Base-by-base conservation (phyloP, 495 filamentous ascomycete species). In the Penicillium waksmanii region DNA sequence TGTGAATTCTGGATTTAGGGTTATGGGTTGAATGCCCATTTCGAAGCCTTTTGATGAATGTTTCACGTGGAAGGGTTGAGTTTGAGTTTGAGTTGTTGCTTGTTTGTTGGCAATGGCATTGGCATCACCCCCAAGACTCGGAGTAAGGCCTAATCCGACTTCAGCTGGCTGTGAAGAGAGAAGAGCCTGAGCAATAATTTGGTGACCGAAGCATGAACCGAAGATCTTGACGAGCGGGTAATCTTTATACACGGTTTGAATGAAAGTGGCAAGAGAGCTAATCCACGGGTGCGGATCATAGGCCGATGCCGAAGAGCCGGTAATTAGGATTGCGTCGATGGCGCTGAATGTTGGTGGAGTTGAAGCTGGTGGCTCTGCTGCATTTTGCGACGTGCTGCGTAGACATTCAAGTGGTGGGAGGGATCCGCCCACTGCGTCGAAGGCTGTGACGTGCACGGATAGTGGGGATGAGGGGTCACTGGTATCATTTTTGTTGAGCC, bases 191-290 rank as follows among this genome's bases (percentile, higher is more conserved):
- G 75, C 78, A 54, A 82, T 67, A 25, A 80, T 56, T 56, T 82
- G 78, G 56, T 82, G 79, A 1, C 79, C 79, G 61, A 82, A 82
- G 61, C 78, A 82, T 18, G 77, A 77, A 12, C 79, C 78, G 57
- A 81, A 80, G 8, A 80, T 66, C 59, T 73, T 76, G 12, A 85
- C 70, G 9, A 70, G 53, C 0, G 80, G 80, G 54, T 72, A 78
- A 0, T 72, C 40, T 0, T 11, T 40, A 61, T 78, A 75, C 49
- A 79, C 73, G 8, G 50, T 70, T 19, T 63, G 62, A 18, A 80
- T 66, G 57, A 66, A 78, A 0, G 55, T 51, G 35, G 68, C 50
- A 3, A 80, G 59, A 3, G 61, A 42, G 3, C 27, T 23, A 40
- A 80, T 74, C 77, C 77, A 80, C 6, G 74, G 67, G 15, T 69